Evolutionary conservation across 306 rosid genomes (phyloP).

Genomic region (Phaseolus lunatus): DNA sequence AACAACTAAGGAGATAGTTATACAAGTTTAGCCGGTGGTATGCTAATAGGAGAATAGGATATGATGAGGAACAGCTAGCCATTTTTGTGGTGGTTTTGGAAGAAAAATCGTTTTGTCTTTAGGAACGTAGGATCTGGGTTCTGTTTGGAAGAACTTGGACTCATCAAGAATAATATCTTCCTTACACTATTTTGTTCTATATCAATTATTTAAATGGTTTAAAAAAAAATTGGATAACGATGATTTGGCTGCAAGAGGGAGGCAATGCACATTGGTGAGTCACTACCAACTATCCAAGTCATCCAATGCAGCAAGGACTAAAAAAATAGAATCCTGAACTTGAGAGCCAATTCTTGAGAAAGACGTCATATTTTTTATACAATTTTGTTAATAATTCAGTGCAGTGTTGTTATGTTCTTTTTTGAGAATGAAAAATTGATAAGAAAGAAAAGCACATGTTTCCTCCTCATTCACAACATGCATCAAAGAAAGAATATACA

Average conservation of each 20-base stretch:
- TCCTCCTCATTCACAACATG: constrained; percentile 15
- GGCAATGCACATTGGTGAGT: background rate
- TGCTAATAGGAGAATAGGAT: background rate
- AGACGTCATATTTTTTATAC: background rate
- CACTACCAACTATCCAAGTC: background rate
- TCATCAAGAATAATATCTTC: background rate
- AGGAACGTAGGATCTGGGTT: background rate
- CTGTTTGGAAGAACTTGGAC: background rate
- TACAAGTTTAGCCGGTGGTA: background rate
- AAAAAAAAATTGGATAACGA: background rate
- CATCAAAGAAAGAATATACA: constrained; percentile 19
- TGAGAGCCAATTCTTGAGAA: background rate
- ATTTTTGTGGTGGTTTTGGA: background rate
- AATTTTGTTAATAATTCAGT: background rate
- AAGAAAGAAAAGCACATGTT: background rate
- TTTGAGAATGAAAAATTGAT: background rate
- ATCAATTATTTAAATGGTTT: background rate
- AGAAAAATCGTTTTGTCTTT: background rate
- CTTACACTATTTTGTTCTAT: background rate
- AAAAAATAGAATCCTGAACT: constrained; percentile 1
- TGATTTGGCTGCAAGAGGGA: background rate
- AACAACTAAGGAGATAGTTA: background rate
- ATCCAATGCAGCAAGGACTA: background rate
- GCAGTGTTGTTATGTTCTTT: background rate
- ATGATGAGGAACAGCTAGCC: background rate